Evolutionary conservation across 345 rosid species (phyloP), one percentile per base, ranked within the genome.

Genomic region (Hypericum perforatum): DNA sequence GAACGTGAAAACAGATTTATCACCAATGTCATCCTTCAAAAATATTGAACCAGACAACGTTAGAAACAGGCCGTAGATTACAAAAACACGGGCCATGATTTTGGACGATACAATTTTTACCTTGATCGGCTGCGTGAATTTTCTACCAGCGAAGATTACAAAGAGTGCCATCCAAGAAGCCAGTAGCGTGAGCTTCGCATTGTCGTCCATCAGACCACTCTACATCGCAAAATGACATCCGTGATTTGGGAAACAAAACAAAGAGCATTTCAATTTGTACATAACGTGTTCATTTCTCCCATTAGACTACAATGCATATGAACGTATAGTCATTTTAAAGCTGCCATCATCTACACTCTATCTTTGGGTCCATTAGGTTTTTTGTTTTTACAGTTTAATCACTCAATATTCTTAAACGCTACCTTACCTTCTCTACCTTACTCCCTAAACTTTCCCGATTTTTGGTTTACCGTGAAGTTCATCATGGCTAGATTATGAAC

Each of bases 81-180:
- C 7, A 66, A 59, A 29, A 7, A 43, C 10, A 41, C 15, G 43
- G 37, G 11, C 7, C 43, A 36, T 12, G 11, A 5, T 43, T 40
- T n/a, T 52, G 16, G 8, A 38, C 56, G 9, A 11, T 32, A 54
- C 9, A 64, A 11, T 0, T 46, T 5, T 12, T 74, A 82, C 97
- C 97, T 91, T 87, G 12, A 91, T 71, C 29, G 92, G 92, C 70
- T 87, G 96, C 43, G 96, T 82, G 62, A 91, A 91, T 63, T 91
- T 90, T 67, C 97, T 76, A 49, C 89, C 98, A 4, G 98, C 87
- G 72, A 91, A 91, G 66, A 91, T 70, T 40, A 79, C 60, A 48
- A 87, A 82, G 42, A 91, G 87, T 7, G 78, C 63, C 89, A 84
- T 81, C 95, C 96, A 87, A 16, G 82, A 77, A 60, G 81, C 96